Conservation (phyloP, 768 basidiomycete species). For the Exsudoporus frostii region DNA sequence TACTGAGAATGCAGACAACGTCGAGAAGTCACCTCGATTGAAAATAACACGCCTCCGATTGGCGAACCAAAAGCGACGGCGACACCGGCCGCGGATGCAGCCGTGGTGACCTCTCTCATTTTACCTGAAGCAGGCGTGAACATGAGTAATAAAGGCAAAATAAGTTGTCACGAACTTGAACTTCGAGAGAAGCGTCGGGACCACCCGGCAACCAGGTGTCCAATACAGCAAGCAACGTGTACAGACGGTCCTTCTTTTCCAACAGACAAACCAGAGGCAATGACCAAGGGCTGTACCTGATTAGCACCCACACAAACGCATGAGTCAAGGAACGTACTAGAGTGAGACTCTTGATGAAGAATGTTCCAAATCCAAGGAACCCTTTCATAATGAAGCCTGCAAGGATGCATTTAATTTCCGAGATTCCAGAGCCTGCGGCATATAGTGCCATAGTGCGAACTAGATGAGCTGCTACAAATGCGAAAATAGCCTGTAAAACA, state of each 20-base stretch:
- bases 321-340: conserved; percentile 52
- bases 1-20: background rate
- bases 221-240: conserved; percentile 94
- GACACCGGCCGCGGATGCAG: conserved; percentile 95
- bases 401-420: conserved; percentile 97
- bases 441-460: conserved; percentile 88
- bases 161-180: conserved; percentile 57
- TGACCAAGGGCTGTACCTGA: conserved; percentile 78
- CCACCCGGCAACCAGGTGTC: conserved; percentile 80
- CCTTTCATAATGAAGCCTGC: conserved; percentile 98
- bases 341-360: conserved; percentile 91
- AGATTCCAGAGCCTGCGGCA: conserved; percentile 96
- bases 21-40: conserved; percentile 73
- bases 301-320: conserved; percentile 9
- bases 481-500: conserved; percentile 61
- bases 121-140: conserved; percentile 46
- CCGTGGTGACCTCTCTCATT: conserved; percentile 88
- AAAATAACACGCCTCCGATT: conserved; percentile 96
- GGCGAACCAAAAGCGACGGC: conserved; percentile 98
- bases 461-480: conserved; percentile 84
- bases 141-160: conserved; percentile 1
- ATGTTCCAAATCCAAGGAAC: conserved; percentile 85
- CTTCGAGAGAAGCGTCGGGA: conserved; percentile 83
- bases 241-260: conserved; percentile 99
- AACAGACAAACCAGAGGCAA: conserved; percentile 94